Percentiles rank a stretch among this genome's conserved stretches.
These are phyloP conservation scores for Trifolium subterraneum DNA, from an alignment of 306 rosid genomes.

Conservation along the genomic window DNA sequence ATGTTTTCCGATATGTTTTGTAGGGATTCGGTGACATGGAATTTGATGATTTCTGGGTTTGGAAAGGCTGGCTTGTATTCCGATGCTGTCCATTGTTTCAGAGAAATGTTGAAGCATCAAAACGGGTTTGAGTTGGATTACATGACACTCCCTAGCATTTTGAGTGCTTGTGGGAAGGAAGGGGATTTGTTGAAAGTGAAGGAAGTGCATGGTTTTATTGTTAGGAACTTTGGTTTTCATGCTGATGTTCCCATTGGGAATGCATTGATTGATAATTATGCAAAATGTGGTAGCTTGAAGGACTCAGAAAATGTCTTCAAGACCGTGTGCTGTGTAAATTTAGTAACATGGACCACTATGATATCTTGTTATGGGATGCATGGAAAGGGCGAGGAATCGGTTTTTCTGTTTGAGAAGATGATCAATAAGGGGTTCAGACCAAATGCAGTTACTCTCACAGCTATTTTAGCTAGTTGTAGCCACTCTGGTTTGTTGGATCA, in stretches of 20 bases:
- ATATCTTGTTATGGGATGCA: slow-evolving; percentile 71
- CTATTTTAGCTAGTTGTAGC: slow-evolving; percentile 72
- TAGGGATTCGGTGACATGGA: slow-evolving; percentile 60
- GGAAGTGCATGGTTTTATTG: slow-evolving; percentile 63
- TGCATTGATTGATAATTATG: slow-evolving; percentile 71
- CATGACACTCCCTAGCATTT: slow-evolving; percentile 67
- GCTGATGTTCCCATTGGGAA: slow-evolving; percentile 60
- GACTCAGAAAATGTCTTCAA: slow-evolving; percentile 60
- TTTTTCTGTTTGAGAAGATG: slow-evolving; percentile 60
- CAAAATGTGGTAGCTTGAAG: slow-evolving; percentile 67
- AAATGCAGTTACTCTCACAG: slow-evolving; percentile 62
- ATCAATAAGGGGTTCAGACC: slow-evolving; percentile 55
- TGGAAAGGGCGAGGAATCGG: slow-evolving; percentile 70
- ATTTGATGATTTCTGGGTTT: slow-evolving; percentile 69
- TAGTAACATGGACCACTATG: slow-evolving; percentile 76
- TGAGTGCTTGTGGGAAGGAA: slow-evolving; percentile 65
- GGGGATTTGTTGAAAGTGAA: slow-evolving; percentile 72
- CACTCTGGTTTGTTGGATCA: slow-evolving; percentile 66
- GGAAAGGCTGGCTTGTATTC: slow-evolving; percentile 55
- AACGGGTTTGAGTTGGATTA: slow-evolving; percentile 53
- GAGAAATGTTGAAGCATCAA: slow-evolving; percentile 45
- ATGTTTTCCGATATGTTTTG: slow-evolving; percentile 51
- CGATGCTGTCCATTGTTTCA: slow-evolving; percentile 57
- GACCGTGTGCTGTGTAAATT: slow-evolving; percentile 47
- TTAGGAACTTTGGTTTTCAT: slow-evolving; percentile 46